Conservation (phyloP, 1,139 yeast genomes). For the Lodderomyces beijingensis region DNA sequence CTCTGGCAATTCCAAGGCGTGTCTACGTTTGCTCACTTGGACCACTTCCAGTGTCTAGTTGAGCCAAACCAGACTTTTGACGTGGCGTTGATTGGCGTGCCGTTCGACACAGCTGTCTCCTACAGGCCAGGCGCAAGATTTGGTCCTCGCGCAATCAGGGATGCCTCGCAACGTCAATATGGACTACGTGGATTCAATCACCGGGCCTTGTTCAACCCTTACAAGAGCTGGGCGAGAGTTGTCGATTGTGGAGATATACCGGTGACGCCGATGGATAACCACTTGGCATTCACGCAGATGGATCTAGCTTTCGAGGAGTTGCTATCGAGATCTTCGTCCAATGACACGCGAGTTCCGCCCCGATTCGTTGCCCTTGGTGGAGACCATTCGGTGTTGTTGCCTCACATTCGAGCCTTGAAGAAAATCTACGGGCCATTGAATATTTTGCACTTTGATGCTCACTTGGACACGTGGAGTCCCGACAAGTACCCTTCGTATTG, state of each 20-base stretch:
- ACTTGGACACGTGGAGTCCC: slow-evolving; percentile 79
- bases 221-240: slow-evolving; percentile 60
- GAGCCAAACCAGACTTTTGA: slow-evolving; percentile 49
- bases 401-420: slow-evolving; percentile 61
- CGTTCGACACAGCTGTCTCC: slow-evolving; percentile 73
- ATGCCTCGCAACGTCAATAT: slow-evolving; percentile 71
- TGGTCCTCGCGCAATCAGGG: slow-evolving; percentile 73
- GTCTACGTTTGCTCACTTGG: slow-evolving; percentile 70
- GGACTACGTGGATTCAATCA: slow-evolving; percentile 63
- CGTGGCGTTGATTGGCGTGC: slow-evolving; percentile 69
- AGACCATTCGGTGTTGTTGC: slow-evolving; percentile 70
- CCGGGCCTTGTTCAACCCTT: slow-evolving; percentile 63
- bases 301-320: slow-evolving; percentile 61
- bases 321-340: slow-evolving; percentile 21
- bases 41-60: slow-evolving; percentile 52
- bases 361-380: slow-evolving; percentile 70
- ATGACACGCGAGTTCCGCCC: slow-evolving; percentile 38
- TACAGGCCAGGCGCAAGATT: slow-evolving; percentile 76
- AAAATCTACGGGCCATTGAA: slow-evolving; percentile 60
- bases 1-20: slow-evolving; percentile 70
- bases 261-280: slow-evolving; percentile 72
- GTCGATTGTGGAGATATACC: slow-evolving; percentile 83
- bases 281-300: slow-evolving; percentile 68
- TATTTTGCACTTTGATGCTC: slow-evolving; percentile 75
- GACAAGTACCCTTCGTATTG: slow-evolving; percentile 61